Evolutionary conservation across 495 filamentous ascomycete genomes (phyloP), one percentile per base, ranked within the genome.

Genomic region (Hypoxylon rickii): DNA sequence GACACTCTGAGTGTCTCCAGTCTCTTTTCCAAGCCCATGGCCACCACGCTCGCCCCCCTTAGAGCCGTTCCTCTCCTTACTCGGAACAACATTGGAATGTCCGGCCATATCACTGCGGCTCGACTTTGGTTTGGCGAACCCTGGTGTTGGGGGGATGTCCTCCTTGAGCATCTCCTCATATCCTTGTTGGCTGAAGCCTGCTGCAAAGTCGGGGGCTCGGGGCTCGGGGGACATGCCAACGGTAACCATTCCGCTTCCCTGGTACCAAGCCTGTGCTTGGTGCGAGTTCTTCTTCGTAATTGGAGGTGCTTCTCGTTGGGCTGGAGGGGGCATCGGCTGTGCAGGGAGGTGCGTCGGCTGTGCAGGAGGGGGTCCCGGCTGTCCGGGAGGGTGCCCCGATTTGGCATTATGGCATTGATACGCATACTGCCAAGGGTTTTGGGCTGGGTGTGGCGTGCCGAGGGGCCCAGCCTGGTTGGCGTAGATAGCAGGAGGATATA

Each of bases 391-490:
- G 5, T 36, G 32, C n/a, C 32, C 32, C n/a, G n/a, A n/a, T n/a
- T n/a, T n/a, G n/a, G n/a, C n/a, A n/a, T n/a, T 36, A 13, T 12
- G 32, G 32, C 21, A 18, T 32, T 29, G 10, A 29, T 55, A 64
- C 47, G 68, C 62, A 46, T 58, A 31, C 24, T 67, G 56, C 62
- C 59, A 66, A 5, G 56, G 55, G 29, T 64, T 64, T 6, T 69
- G 50, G 13, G 18, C 22, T 13, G 68, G 64, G 38, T 69, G 58
- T n/a, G 64, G 53, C 11, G 43, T 57, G 34, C 65, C 67, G 2
- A 49, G 19, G 1, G 59, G 62, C 12, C 40, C 37, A 20, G 49
- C 31, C 34, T 47, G 51, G 13, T 63, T 47, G 20, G 38, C 10
- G 8, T 58, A 44, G 20, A 26, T 7, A 12, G 44, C 44, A 11